phyloP scores from a whole-genome alignment of 2,329 filamentous ascomycete species.

The Colletotrichum spinosum region DNA sequence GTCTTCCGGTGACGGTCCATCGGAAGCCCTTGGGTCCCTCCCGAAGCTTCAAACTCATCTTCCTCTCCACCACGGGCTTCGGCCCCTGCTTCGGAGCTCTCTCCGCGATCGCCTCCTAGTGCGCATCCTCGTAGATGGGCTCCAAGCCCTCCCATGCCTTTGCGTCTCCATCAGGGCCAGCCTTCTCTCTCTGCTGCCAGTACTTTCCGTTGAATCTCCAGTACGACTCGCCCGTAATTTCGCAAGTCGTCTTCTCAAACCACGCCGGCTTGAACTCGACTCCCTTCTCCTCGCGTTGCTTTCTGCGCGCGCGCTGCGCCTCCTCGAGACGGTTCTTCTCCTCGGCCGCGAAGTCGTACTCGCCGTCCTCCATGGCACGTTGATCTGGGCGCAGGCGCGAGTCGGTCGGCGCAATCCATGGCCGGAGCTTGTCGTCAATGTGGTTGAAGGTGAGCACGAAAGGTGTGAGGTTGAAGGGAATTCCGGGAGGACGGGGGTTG shows the following conservation, averaged over 20 bases:
- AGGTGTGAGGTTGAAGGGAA: constrained; percentile 97
- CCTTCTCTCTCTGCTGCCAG: constrained; percentile 80
- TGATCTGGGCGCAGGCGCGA: constrained; percentile 94
- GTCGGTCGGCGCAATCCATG: constrained; percentile 89
- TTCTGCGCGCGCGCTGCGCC: constrained; percentile 82
- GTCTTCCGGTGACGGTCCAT: constrained; percentile 11
- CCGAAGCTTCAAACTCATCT: constrained; percentile 5
- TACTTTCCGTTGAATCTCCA: constrained; percentile 93
- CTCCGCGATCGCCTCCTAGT: constrained; percentile 11
- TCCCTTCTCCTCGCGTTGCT: constrained; percentile 79
- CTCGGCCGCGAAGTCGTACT: constrained; percentile 90
- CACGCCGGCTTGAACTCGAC: constrained; percentile 87
- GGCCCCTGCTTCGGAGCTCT: not conserved
- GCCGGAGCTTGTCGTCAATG: constrained; percentile 81
- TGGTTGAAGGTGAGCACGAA: constrained; percentile 97
- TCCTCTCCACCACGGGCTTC: not conserved
- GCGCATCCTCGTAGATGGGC: constrained; percentile 71
- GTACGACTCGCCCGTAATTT: constrained; percentile 86
- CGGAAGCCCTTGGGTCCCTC: constrained; percentile 6
- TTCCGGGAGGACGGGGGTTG: constrained; percentile 80
- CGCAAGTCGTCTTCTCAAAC: constrained; percentile 81
- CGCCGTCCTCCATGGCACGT: constrained; percentile 97
- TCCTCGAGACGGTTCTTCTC: constrained; percentile 97
- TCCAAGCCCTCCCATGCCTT: constrained; percentile 78
- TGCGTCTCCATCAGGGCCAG: constrained; percentile 67